Evolutionary conservation across 1,139 yeast species (phyloP).

Genomic region (Debaryomyces coudertii): DNA sequence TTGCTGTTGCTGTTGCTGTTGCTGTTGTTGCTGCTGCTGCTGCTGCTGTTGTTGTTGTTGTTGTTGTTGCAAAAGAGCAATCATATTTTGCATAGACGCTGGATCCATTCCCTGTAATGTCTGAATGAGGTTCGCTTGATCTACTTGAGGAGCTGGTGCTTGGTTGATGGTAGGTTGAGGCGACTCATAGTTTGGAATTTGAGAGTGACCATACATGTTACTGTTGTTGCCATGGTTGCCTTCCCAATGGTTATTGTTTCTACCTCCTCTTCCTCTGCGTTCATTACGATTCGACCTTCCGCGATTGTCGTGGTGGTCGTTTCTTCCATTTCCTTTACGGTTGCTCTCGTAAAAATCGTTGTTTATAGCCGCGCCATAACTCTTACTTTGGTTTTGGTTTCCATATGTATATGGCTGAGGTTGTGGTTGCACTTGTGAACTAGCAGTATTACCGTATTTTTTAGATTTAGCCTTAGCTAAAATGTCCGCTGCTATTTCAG

Average conservation of each 20-base stretch:
- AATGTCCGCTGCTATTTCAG: constrained; percentile 64
- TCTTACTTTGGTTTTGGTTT: constrained; percentile 22
- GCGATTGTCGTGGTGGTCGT: constrained; percentile 10
- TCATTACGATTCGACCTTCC: constrained; percentile 14
- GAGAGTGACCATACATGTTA: constrained; percentile 14
- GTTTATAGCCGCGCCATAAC: constrained; percentile 13
- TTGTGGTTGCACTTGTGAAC: constrained; percentile 12
- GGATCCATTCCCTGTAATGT: constrained; percentile 55
- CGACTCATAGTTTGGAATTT: constrained; percentile 13
- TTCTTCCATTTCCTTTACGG: constrained; percentile 10
- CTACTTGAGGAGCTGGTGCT: constrained; percentile 10
- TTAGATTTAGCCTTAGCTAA: constrained; percentile 33
- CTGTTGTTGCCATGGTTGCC: background rate
- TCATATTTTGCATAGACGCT: constrained; percentile 51
- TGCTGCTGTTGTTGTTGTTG: constrained; percentile 21
- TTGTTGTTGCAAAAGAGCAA: constrained; percentile 40
- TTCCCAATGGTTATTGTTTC: constrained; percentile 2
- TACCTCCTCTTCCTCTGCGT: constrained; percentile 10
- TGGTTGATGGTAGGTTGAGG: constrained; percentile 7
- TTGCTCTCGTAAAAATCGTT: constrained; percentile 2
- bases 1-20: constrained; percentile 11
- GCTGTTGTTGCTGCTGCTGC: constrained; percentile 19
- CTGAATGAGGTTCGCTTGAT: constrained; percentile 24
- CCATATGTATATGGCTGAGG: constrained; percentile 16
- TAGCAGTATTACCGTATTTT: constrained; percentile 32